Evolutionary conservation across 176 grass and related monocot species (phyloP).

Genomic region (Triticum aestivum): DNA sequence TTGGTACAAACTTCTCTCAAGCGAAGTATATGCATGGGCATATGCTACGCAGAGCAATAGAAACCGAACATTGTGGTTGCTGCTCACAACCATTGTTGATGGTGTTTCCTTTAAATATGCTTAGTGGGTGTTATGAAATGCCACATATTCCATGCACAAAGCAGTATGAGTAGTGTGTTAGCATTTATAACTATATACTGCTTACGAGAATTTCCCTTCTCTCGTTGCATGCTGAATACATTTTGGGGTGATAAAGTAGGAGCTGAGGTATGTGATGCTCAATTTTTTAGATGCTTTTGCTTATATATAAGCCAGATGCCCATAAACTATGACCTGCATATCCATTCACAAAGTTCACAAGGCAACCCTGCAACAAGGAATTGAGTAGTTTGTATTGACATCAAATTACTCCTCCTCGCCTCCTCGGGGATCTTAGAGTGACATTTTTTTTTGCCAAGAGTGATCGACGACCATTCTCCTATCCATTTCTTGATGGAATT

Average conservation of each 20-base stretch:
- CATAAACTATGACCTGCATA: neutral
- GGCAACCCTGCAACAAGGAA: neutral
- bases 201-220: neutral
- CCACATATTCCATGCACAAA: neutral
- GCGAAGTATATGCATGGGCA: neutral
- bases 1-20: neutral
- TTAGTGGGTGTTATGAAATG: neutral
- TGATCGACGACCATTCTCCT: neutral
- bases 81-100: neutral
- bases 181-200: neutral
- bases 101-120: neutral
- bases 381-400: neutral
- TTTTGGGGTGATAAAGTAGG: neutral
- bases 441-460: neutral
- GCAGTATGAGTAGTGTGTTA: neutral
- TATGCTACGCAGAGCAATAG: neutral
- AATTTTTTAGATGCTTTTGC: neutral
- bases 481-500: conserved; percentile 1
- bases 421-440: neutral
- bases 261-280: neutral
- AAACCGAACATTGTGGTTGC: neutral
- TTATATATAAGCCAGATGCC: neutral
- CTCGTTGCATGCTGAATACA: neutral
- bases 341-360: conserved; percentile 9
- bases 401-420: neutral